Evolutionary conservation across 78 protist genomes (phyloP).

Genomic region (Cavenderia fasciculata): DNA sequence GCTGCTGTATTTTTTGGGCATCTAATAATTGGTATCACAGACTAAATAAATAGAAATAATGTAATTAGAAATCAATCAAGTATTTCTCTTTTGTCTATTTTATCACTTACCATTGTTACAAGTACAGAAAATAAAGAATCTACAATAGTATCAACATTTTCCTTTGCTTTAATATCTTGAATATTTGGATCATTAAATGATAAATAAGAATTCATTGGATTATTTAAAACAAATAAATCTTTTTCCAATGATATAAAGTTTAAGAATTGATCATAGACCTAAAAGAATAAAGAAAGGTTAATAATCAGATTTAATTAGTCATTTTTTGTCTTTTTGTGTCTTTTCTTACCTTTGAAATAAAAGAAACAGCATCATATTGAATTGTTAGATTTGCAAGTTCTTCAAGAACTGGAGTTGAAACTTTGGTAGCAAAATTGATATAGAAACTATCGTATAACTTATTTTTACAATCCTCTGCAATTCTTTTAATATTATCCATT

Average conservation of each 20-base stretch:
- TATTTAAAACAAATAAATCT: constrained; percentile 81
- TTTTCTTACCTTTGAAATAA: constrained; percentile 48
- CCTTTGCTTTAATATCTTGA: constrained; percentile 74
- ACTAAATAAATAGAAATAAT: not conserved
- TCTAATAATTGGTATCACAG: constrained; percentile 88
- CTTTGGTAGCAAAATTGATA: constrained; percentile 88
- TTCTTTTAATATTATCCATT: constrained; percentile 80
- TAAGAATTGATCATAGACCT: constrained; percentile 92
- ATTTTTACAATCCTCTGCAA: constrained; percentile 80
- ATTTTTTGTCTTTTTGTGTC: no score
- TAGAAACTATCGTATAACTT: constrained; percentile 86
- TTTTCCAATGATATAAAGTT: constrained; percentile 87
- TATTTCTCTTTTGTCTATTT: no score
- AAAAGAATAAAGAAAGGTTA: no score
- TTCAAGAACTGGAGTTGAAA: constrained; percentile 86
- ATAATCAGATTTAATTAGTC: not conserved
- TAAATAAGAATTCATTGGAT: constrained; percentile 42
- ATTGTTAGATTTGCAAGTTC: constrained; percentile 81
- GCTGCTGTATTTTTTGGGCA: constrained; percentile 85
- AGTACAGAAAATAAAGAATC: constrained; percentile 85
- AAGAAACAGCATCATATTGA: constrained; percentile 69
- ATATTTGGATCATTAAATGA: constrained; percentile 57
- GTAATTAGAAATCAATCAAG: not conserved
- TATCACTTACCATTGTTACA: constrained; percentile 85
- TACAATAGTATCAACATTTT: constrained; percentile 68